Conservation (phyloP, 768 basidiomycete species). For the Tulasnella sp. region DNA sequence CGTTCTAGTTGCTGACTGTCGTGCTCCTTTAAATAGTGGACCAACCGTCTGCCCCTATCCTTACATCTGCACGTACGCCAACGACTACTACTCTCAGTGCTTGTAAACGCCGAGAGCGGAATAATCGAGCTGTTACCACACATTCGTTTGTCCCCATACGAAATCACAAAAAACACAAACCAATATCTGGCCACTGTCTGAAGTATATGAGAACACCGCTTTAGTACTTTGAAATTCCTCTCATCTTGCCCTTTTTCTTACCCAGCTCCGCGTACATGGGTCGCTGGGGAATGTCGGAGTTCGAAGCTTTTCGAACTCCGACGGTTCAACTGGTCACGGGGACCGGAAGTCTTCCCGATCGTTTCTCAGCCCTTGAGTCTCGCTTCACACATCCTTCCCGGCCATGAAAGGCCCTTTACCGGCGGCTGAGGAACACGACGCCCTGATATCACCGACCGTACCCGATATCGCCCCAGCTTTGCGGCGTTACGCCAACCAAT, state of each 20-base stretch:
- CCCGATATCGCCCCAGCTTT: conserved; percentile 5
- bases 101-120: conserved; percentile 10
- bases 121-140: neutral
- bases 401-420: neutral
- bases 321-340: too few relatives aligned
- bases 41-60: conserved; percentile 31
- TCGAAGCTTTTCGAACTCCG: too few relatives aligned
- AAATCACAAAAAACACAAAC: neutral
- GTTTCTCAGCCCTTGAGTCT: too few relatives aligned
- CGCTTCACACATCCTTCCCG: neutral
- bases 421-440: neutral
- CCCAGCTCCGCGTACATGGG: too few relatives aligned
- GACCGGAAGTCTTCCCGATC: too few relatives aligned
- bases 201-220: too few relatives aligned
- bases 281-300: too few relatives aligned
- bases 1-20: conserved; percentile 3
- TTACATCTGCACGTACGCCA: conserved; percentile 28
- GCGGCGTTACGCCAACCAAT: neutral
- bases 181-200: too few relatives aligned
- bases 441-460: conserved; percentile 1
- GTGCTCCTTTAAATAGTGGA: conserved; percentile 31
- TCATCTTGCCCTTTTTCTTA: too few relatives aligned
- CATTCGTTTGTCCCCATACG: neutral
- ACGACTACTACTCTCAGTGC: conserved; percentile 30
- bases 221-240: too few relatives aligned